Evolutionary conservation across 768 basidiomycete species (phyloP).

Genomic region (Trametes cingulata): DNA sequence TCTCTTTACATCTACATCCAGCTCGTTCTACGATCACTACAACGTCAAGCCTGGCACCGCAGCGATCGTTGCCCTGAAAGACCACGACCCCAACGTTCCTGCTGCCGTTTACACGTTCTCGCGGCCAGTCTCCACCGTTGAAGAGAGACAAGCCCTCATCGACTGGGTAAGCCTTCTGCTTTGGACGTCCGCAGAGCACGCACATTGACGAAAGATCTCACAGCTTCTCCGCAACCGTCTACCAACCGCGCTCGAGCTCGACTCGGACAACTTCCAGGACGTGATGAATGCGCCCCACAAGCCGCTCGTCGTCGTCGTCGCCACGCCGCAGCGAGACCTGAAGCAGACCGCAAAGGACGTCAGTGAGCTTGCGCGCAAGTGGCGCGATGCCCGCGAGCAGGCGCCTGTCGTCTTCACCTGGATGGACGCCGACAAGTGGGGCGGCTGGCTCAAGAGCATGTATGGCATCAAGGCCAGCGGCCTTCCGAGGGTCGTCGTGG

Average conservation of each 20-base stretch:
- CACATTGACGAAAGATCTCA: background rate
- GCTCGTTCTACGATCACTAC: slow-evolving; percentile 37
- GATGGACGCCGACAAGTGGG: slow-evolving; percentile 88
- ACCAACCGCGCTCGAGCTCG: slow-evolving; percentile 73
- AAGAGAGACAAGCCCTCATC: slow-evolving; percentile 14
- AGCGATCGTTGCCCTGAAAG: slow-evolving; percentile 69
- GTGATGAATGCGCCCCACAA: slow-evolving; percentile 80
- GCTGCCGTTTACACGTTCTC: slow-evolving; percentile 42
- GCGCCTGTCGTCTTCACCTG: slow-evolving; percentile 79
- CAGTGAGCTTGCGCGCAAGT: slow-evolving; percentile 57
- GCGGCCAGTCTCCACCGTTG: background rate
- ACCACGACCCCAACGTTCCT: slow-evolving; percentile 49
- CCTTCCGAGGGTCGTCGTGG: slow-evolving; percentile 58
- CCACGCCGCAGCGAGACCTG: slow-evolving; percentile 38
- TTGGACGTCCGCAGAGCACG: background rate
- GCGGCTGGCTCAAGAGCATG: slow-evolving; percentile 88
- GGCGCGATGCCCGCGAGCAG: slow-evolving; percentile 34
- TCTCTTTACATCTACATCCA: slow-evolving; percentile 43
- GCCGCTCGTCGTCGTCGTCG: slow-evolving; percentile 79
- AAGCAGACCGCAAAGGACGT: slow-evolving; percentile 46
- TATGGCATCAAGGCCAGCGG: slow-evolving; percentile 59
- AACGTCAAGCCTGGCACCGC: slow-evolving; percentile 23
- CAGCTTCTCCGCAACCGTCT: slow-evolving; percentile 54
- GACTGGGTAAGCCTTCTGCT: slow-evolving; percentile 23
- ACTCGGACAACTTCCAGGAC: slow-evolving; percentile 74